Base-by-base conservation (phyloP, 345 rosid genomes). In the Isatis tinctoria region DNA sequence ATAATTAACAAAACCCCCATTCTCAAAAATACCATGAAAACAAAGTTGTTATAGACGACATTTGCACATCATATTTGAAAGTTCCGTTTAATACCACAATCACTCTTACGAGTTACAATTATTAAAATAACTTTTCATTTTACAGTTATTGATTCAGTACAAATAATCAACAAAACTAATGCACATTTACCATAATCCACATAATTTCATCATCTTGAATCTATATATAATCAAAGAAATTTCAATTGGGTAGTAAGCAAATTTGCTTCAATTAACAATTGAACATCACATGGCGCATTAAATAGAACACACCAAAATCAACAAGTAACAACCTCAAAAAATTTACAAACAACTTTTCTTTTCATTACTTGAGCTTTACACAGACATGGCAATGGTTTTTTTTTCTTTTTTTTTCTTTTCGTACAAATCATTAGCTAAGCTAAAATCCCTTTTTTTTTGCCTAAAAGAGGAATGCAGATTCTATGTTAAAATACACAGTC, bases 401-500 rank as follows among this genome's bases (percentile, higher is more conserved):
- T 60, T 60, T 6, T 60, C 30, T 52, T 62, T 9, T 60, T 22
- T 48, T 2, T 75, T 51, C 11, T 17, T 52, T 51, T 22, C 58
- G 4, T 76, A 76, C 70, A 76, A 69, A 69, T 62, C 70, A 61
- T 41, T 16, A 53, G 33, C 79, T 69, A 75, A 41, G 62, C 74
- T 69, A 76, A 41, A 69, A 14, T 9, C 69, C 48, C 64, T 2
- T 58, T 36, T 30, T 57, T 6, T 0, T 27, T 28, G 56, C 18
- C 66, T 64, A 76, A 20, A 54, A 47, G 66, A n/a, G 52, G 43
- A 51, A 51, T 11, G 57, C 78, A 75, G 13, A 59, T 48, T 60
- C 49, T 53, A 61, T 22, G 58, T 60, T 18, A 11, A 67, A 9
- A 3, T n/a, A 20, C 54, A 11, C 56, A 10, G 2, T 8, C n/a